A percentile compares a stretch with the other conserved stretches of the same genome.
phyloP scores from a whole-genome alignment of 345 rosid genomes.

The Brassica nigra region DNA sequence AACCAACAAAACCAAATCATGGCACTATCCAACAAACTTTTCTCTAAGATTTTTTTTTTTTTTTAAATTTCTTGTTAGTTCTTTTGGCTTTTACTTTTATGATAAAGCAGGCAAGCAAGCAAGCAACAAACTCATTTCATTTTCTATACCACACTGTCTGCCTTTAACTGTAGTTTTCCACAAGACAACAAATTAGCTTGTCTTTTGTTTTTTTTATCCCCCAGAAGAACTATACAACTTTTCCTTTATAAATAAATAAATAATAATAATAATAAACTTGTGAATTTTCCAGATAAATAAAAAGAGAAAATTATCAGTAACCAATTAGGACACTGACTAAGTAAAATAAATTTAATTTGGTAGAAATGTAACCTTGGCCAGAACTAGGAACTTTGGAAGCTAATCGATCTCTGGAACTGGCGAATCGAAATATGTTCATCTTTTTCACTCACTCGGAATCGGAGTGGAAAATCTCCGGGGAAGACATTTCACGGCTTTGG shows the following conservation, averaged over 20 bases:
- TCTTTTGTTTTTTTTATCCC: constrained; percentile 10
- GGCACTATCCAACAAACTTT: constrained; percentile 44
- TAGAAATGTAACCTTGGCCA: constrained; percentile 44
- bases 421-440: constrained; percentile 54
- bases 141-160: constrained; percentile 33
- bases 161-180: constrained; percentile 36
- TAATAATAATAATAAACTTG: background rate
- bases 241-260: background rate
- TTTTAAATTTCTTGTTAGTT: background rate
- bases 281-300: background rate
- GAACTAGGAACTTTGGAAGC: constrained; percentile 25
- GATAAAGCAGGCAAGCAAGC: constrained; percentile 25
- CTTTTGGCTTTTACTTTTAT: constrained; percentile 12
- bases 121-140: constrained; percentile 26
- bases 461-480: background rate
- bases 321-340: too few relatives aligned
- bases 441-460: constrained; percentile 39
- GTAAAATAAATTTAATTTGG: background rate
- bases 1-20: constrained; percentile 52
- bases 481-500: background rate
- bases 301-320: background rate
- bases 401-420: constrained; percentile 45
- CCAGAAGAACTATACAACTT: background rate
- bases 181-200: background rate
- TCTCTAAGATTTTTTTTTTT: constrained; percentile 21